phyloP scores from a whole-genome alignment of 2,329 filamentous ascomycete genomes.

The Sphaerulina vaccinii region DNA sequence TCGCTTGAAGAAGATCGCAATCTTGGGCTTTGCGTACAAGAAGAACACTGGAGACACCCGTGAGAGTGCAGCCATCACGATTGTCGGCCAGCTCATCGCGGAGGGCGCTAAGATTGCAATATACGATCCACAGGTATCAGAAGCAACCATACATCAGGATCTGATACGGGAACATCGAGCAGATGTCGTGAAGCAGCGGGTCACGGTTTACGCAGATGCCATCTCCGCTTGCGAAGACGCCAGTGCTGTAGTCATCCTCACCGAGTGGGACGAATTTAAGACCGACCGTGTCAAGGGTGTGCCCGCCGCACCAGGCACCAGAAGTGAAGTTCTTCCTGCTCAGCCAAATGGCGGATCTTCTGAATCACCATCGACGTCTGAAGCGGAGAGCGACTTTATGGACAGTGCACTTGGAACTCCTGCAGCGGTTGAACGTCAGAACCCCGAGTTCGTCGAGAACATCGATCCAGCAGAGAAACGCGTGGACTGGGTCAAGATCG shows the following conservation, averaged over 20 bases:
- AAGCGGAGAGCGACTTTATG: conserved; percentile 21
- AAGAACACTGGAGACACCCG: conserved; percentile 74
- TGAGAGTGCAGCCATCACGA: conserved; percentile 67
- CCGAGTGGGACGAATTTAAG: conserved; percentile 40
- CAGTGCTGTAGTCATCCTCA: conserved; percentile 38
- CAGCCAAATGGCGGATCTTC: not conserved
- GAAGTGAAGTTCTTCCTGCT: not conserved
- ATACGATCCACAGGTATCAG: conserved; percentile 59
- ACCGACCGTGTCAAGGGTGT: conserved; percentile 27
- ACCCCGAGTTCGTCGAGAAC: conserved; percentile 11
- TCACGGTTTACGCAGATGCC: conserved; percentile 33
- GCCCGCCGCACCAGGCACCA: not conserved
- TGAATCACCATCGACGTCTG: conserved; percentile 18
- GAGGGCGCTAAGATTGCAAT: conserved; percentile 65
- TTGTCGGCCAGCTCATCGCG: conserved; percentile 64
- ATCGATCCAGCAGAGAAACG: conserved; percentile 20
- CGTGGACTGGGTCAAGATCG: conserved; percentile 37
- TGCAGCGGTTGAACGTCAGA: conserved; percentile 11
- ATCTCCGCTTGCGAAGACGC: conserved; percentile 37
- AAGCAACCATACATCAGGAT: conserved; percentile 37
- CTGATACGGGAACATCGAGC: conserved; percentile 28
- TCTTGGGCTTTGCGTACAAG: conserved; percentile 78
- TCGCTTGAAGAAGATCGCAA: conserved; percentile 65
- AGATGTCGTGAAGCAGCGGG: conserved; percentile 30
- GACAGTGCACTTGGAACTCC: conserved; percentile 25